Percentiles rank a stretch among this genome's conserved stretches.
Conservation (phyloP, 805 yeast genomes). For the Cyberlindnera xishuangbannaensis region DNA sequence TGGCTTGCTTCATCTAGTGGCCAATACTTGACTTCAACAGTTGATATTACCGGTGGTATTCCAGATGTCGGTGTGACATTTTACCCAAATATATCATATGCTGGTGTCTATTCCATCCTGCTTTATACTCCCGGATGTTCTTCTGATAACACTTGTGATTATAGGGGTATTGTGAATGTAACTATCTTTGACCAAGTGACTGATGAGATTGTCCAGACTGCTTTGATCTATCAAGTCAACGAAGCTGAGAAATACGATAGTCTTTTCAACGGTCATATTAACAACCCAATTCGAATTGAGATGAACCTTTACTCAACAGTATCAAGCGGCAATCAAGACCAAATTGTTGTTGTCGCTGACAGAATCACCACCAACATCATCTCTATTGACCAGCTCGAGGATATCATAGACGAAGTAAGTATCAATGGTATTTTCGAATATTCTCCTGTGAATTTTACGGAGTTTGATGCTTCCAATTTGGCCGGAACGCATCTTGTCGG, state of each 20-base stretch:
- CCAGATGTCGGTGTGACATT: constrained; percentile 41
- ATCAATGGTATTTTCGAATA: constrained; percentile 84
- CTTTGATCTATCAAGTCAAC: constrained; percentile 73
- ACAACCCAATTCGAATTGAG: constrained; percentile 40
- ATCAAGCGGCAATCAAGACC: constrained; percentile 15
- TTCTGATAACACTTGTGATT: constrained; percentile 56
- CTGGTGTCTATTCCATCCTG: constrained; percentile 70
- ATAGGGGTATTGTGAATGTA: constrained; percentile 76
- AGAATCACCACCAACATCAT: constrained; percentile 47
- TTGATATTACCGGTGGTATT: constrained; percentile 29
- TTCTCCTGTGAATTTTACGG: constrained; percentile 59
- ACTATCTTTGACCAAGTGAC: constrained; percentile 45
- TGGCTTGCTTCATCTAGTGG: constrained; percentile 28
- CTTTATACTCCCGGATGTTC: constrained; percentile 86
- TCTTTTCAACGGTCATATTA: constrained; percentile 64
- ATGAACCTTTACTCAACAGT: constrained; percentile 33
- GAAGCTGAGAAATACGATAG: constrained; percentile 73
- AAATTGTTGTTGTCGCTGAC: constrained; percentile 64
- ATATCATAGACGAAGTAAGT: constrained; percentile 31
- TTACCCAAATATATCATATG: constrained; percentile 60
- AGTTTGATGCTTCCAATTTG: constrained; percentile 25
- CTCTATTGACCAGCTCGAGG: constrained; percentile 35
- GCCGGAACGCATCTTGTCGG: constrained; percentile 31
- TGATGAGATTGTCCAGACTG: constrained; percentile 33
- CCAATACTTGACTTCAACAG: constrained; percentile 30